Evolutionary conservation across 371 early-diverging fungal genomes (phyloP), one percentile per base, ranked within the genome.

Genomic region (Capillidium heterosporum): DNA sequence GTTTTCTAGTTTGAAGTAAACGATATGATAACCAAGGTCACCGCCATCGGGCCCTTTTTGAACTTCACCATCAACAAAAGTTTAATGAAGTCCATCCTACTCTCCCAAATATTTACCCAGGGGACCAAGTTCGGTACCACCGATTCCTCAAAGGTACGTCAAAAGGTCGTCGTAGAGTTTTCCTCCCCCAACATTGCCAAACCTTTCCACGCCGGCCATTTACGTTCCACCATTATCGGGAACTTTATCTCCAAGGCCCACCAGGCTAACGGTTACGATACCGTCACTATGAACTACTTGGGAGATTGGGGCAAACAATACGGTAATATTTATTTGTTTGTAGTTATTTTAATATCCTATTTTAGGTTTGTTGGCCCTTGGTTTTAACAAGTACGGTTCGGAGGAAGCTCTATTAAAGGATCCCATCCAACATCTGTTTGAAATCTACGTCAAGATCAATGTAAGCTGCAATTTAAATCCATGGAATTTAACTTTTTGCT

Each of bases 251-350:
- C 75, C 60, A 85, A 89, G 39, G 75, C 91, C 11, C 77, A 87
- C 68, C 74, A 79, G 58, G 88, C 88, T 24, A 78, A 84, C 64
- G 99, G 99, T 8, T 92, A 87, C 69, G 76, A 84, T 15, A 82
- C 84, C 1, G 69, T 87, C 42, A 77, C 87, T 21, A 89, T 99
- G 66, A 99, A 99, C 75, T 98, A 99, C 71, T 77, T 99, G 29
- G 99, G 99, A 39, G 99, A 99, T 71, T 99, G 99, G 99, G 99
- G 99, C 49, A 99, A 98, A 66, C 99, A 99, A 70, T 99, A 95
- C 71, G 99, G 77, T 72, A 68, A 60, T 60, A 27, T 41, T 40
- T 26, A 51, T 23, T 21, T 42, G 28, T 23, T 32, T 10, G 11
- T 28, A 3, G n/a, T 5, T 4, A 40, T 21, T 40, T 17, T 41